These are phyloP conservation scores for Pleurotus sapidus DNA, from an alignment of 768 basidiomycete genomes.

Conservation along the genomic window DNA sequence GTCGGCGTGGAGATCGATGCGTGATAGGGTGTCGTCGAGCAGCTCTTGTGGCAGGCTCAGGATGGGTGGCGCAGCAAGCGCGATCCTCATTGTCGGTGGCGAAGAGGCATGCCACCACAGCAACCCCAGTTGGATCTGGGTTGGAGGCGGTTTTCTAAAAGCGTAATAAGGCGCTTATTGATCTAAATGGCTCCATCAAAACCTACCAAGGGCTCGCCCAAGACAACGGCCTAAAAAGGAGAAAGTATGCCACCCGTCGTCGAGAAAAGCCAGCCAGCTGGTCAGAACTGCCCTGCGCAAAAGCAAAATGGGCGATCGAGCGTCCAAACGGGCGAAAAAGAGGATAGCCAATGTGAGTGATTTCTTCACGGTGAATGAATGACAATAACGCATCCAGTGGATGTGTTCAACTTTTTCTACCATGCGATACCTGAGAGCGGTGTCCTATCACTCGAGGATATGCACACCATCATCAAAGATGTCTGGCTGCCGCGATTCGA, in stretches of 20 bases:
- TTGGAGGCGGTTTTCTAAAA: no score
- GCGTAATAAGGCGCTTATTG: no score
- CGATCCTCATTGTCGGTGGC: not conserved
- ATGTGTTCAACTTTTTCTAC: constrained; percentile 76
- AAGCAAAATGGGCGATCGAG: constrained; percentile 56
- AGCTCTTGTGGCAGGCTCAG: constrained; percentile 41
- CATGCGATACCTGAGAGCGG: constrained; percentile 61
- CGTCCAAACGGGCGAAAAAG: constrained; percentile 57
- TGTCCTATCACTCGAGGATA: constrained; percentile 55
- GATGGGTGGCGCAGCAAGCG: not conserved
- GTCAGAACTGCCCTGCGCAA: constrained; percentile 66
- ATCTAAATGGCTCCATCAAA: constrained; percentile 35
- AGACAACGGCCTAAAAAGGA: constrained; percentile 52
- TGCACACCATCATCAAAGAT: constrained; percentile 63
- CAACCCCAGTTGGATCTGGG: no score
- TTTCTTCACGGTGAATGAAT: not conserved
- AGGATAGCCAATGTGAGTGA: constrained; percentile 47
- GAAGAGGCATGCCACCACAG: no score
- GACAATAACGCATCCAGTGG: constrained; percentile 39
- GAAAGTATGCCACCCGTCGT: constrained; percentile 80
- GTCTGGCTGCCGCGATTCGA: constrained; percentile 77
- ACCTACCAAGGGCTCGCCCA: constrained; percentile 27
- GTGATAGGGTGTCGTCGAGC: constrained; percentile 43
- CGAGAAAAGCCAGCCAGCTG: constrained; percentile 79
- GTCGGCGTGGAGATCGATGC: constrained; percentile 37